A percentile compares a stretch with the other conserved stretches of the same genome.
phyloP scores from a whole-genome alignment of 208 protist species.

The Trypanosoma cruzi region DNA sequence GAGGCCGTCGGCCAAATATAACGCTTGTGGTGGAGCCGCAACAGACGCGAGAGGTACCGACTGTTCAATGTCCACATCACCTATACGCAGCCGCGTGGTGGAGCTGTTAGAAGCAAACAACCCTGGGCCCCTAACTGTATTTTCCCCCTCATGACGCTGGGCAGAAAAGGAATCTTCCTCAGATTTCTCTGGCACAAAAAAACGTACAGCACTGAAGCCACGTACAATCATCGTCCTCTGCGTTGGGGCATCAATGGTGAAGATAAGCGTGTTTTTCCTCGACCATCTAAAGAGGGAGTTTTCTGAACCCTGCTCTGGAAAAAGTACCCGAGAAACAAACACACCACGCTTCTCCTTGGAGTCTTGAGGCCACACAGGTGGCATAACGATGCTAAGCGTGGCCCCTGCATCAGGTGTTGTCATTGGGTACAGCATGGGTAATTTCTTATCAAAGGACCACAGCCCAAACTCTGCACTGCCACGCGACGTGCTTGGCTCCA shows the following conservation, averaged over 20 bases:
- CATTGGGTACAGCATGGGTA: constrained; percentile 11
- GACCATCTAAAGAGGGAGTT: constrained; percentile 16
- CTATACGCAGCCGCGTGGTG: not conserved
- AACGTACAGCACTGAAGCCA: constrained; percentile 28
- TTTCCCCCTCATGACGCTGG: not conserved
- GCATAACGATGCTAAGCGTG: constrained; percentile 9
- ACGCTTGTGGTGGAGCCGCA: not conserved
- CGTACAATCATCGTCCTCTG: constrained; percentile 23
- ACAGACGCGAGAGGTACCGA: constrained; percentile 6
- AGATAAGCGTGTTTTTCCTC: constrained; percentile 11
- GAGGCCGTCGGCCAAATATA: not conserved
- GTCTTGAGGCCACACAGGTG: constrained; percentile 17
- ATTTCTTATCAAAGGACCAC: constrained; percentile 8
- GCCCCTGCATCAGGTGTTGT: not conserved
- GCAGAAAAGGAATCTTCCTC: not conserved
- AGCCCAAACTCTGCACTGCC: constrained; percentile 30
- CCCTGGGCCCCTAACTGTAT: constrained; percentile 2
- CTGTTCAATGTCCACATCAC: not conserved
- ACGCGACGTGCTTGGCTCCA: not conserved
- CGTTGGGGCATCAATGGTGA: not conserved
- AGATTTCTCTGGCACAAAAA: not conserved
- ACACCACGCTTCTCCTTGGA: not conserved
- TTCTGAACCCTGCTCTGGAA: not conserved
- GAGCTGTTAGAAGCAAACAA: not conserved
- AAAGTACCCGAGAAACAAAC: constrained; percentile 21